phyloP scores from a whole-genome alignment of 768 basidiomycete species.

The Boletus sensibilis region DNA sequence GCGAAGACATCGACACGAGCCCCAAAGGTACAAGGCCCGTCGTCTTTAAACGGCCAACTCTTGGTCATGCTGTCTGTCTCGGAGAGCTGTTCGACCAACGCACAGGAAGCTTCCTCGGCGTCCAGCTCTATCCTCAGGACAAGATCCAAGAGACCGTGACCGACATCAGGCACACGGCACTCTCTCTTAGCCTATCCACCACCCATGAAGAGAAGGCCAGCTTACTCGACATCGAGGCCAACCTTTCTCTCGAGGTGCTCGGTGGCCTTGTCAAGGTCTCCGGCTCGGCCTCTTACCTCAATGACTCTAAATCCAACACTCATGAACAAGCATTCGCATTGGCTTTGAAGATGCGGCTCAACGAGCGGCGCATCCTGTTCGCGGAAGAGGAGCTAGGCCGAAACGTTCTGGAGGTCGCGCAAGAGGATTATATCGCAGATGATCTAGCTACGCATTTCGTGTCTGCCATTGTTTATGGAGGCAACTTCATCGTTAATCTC shows the following conservation, averaged over 20 bases:
- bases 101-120: not conserved
- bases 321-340: not conserved
- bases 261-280: not conserved
- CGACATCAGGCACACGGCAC: not conserved
- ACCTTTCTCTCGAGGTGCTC: not conserved
- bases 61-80: not conserved
- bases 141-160: not conserved
- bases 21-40: not conserved
- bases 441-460: not conserved
- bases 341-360: not conserved
- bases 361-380: not conserved
- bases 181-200: not conserved
- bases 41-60: not conserved
- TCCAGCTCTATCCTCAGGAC: not conserved
- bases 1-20: fast-evolving
- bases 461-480: not conserved
- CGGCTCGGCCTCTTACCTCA: not conserved
- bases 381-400: not conserved
- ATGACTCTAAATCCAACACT: not conserved
- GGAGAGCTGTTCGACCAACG: not conserved
- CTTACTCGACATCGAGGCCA: not conserved
- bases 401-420: not conserved
- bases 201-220: not conserved
- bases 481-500: not conserved
- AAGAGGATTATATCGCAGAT: not conserved